Conservation (phyloP, 2,329 filamentous ascomycete species). For the Aspergillus sp. region DNA sequence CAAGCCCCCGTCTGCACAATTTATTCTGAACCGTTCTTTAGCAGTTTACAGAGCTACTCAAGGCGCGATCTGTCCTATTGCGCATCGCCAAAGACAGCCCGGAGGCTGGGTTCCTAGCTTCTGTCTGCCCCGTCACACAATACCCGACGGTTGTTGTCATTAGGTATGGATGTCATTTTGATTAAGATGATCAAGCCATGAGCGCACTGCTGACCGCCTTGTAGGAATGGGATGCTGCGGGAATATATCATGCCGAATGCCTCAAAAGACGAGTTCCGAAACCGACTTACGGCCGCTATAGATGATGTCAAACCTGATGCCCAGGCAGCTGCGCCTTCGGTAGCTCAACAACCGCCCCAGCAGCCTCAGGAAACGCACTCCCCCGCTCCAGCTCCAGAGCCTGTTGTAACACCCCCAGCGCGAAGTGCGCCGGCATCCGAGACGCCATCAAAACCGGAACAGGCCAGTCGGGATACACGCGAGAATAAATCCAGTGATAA, state of each 20-base stretch:
- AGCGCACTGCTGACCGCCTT: conserved; percentile 16
- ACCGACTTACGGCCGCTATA: conserved; percentile 51
- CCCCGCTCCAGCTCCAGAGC: conserved; percentile 5
- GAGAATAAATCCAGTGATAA: not conserved
- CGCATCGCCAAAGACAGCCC: conserved; percentile 70
- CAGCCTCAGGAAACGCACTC: conserved; percentile 6
- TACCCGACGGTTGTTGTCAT: conserved; percentile 81
- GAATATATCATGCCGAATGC: conserved; percentile 71
- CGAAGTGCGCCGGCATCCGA: not conserved
- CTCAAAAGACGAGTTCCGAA: conserved; percentile 65
- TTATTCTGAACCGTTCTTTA: conserved; percentile 7
- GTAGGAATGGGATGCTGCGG: conserved; percentile 70
- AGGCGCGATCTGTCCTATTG: conserved; percentile 66
- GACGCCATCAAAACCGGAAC: not conserved
- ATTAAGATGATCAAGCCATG: not conserved
- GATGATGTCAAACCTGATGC: conserved; percentile 19
- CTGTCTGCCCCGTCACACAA: conserved; percentile 76
- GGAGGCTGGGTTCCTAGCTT: conserved; percentile 77
- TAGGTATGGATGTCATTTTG: conserved; percentile 50
- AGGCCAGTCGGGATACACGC: not conserved
- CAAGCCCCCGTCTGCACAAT: conserved; percentile 7
- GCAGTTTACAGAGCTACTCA: conserved; percentile 58
- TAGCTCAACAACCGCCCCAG: not conserved
- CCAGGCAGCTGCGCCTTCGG: not conserved
- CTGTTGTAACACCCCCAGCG: conserved; percentile 3